Evolutionary conservation across 192 early-diverging fungal species (phyloP).

Genomic region (Coemansia sp.): DNA sequence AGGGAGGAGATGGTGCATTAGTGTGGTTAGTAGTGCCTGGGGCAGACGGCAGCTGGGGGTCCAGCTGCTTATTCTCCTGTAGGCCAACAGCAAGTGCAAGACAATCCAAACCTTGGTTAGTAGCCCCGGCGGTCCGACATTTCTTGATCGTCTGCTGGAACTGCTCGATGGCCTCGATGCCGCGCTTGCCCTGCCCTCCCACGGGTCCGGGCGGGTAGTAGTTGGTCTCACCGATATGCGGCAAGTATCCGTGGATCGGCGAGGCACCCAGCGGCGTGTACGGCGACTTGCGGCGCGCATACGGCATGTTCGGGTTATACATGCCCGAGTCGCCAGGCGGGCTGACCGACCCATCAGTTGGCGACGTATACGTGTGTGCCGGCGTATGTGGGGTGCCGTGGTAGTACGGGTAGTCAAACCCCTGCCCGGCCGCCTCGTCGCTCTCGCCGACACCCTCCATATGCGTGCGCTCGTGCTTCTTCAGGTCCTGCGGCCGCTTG

Average conservation of each 20-base stretch:
- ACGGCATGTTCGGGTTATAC: conserved; percentile 17
- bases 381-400: conserved; percentile 26
- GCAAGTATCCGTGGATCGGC: conserved; percentile 43
- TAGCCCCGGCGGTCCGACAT: conserved; percentile 35
- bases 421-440: conserved; percentile 14
- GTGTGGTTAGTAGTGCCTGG: conserved; percentile 17
- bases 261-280: conserved; percentile 40
- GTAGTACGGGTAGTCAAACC: conserved; percentile 40
- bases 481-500: conserved; percentile 95
- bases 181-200: conserved; percentile 33
- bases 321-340: conserved; percentile 28
- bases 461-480: conserved; percentile 91
- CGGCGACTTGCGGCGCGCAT: conserved; percentile 36
- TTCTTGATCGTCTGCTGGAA: conserved; percentile 55
- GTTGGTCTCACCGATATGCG: conserved; percentile 27
- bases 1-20: conserved; percentile 23
- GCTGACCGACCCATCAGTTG: conserved; percentile 41
- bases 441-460: conserved; percentile 43
- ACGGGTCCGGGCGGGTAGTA: conserved; percentile 11
- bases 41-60: conserved; percentile 23
- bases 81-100: conserved; percentile 57
- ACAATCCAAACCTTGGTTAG: conserved; percentile 60
- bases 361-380: conserved; percentile 37
- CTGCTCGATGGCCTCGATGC: conserved; percentile 53
- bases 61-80: conserved; percentile 44